phyloP scores from a whole-genome alignment of 768 basidiomycete species.

The Cubamyces sp. region DNA sequence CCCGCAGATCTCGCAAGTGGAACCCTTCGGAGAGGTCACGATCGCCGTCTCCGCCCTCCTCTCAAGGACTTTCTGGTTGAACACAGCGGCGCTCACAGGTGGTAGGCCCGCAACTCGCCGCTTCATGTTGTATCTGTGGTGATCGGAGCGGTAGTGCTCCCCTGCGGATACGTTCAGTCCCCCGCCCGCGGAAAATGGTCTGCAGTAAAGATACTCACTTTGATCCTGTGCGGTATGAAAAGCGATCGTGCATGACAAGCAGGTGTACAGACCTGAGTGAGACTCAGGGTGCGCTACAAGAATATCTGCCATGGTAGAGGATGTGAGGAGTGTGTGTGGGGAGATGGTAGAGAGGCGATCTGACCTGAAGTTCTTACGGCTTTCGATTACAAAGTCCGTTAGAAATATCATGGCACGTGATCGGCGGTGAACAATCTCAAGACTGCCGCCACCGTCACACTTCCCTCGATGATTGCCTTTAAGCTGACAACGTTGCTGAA shows the following conservation, averaged over 20 bases:
- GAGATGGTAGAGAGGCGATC: constrained; percentile 36
- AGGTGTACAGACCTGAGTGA: constrained; percentile 64
- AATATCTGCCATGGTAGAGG: constrained; percentile 19
- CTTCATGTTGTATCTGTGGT: constrained; percentile 98
- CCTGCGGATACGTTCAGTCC: constrained; percentile 46
- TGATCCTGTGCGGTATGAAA: constrained; percentile 85
- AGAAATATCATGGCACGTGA: constrained; percentile 8
- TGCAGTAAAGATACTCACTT: constrained; percentile 50
- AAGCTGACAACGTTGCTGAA: too few relatives aligned
- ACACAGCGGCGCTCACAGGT: constrained; percentile 75
- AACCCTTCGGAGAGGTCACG: constrained; percentile 59
- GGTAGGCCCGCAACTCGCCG: constrained; percentile 89
- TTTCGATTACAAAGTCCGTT: constrained; percentile 10
- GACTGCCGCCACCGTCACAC: too few relatives aligned
- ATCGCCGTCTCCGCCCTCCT: constrained; percentile 76
- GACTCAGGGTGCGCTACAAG: constrained; percentile 10
- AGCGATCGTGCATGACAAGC: constrained; percentile 88
- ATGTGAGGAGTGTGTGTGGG: not conserved
- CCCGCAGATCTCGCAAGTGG: constrained; percentile 83
- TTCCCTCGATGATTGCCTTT: too few relatives aligned
- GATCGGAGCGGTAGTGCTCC: constrained; percentile 89
- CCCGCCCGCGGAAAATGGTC: not conserved
- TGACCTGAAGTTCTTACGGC: not conserved
- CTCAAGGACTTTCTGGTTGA: constrained; percentile 89
- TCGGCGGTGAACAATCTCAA: too few relatives aligned